A percentile compares a stretch with the other conserved stretches of the same genome.
phyloP scores from a whole-genome alignment of 352 stramenopile genomes.

The Hyaloperonospora brassicae region DNA sequence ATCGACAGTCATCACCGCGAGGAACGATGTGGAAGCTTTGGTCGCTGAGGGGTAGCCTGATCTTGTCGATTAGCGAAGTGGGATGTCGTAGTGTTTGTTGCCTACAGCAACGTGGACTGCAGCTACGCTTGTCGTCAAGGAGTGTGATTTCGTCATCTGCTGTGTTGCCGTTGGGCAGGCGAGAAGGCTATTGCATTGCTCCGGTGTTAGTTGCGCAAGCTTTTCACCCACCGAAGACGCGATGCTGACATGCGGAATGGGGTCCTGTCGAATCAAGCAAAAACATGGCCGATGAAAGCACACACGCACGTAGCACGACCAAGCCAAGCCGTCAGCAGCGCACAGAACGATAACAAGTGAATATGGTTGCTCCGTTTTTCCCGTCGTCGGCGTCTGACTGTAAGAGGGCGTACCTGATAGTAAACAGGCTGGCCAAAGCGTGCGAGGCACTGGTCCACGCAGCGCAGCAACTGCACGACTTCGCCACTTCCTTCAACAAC shows the following conservation, averaged over 20 bases:
- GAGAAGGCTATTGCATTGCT: slow-evolving; percentile 28
- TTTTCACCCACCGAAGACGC: slow-evolving; percentile 51
- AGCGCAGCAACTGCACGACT: slow-evolving; percentile 36
- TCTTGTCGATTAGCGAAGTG: slow-evolving; percentile 30
- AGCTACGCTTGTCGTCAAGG: slow-evolving; percentile 20
- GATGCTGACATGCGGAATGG: slow-evolving; percentile 75
- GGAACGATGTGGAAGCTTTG: not conserved
- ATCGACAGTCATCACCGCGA: not conserved
- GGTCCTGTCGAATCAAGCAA: slow-evolving; percentile 34
- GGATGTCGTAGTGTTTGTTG: slow-evolving; percentile 78
- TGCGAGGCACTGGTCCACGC: slow-evolving; percentile 56
- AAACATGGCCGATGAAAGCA: not conserved
- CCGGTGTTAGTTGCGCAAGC: slow-evolving; percentile 34
- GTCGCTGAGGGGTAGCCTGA: not conserved
- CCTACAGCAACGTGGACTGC: slow-evolving; percentile 61
- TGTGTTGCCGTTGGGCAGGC: slow-evolving; percentile 13
- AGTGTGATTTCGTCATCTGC: slow-evolving; percentile 11
- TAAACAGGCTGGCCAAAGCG: slow-evolving; percentile 44
- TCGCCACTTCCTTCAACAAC: slow-evolving; percentile 31
- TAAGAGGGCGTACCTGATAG: slow-evolving; percentile 42
- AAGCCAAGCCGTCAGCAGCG: slow-evolving; percentile 31
- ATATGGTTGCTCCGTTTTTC: slow-evolving; percentile 22
- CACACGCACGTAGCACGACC: slow-evolving; percentile 6
- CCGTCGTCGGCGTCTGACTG: not conserved
- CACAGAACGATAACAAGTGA: slow-evolving; percentile 28